phyloP scores from a whole-genome alignment of 148 eudicot genomes.

The Talinum fruticosum region DNA sequence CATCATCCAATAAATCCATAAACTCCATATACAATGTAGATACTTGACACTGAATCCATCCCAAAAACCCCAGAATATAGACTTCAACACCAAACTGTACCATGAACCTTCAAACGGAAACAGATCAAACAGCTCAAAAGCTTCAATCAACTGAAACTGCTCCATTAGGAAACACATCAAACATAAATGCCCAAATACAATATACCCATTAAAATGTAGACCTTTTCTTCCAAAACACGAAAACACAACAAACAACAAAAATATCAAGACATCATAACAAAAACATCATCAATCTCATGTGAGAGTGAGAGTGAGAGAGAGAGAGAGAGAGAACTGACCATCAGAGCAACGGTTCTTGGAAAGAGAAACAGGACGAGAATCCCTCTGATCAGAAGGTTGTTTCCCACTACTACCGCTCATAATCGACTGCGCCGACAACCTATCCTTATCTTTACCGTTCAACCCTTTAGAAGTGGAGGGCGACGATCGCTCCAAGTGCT shows the following conservation, averaged over 20 bases:
- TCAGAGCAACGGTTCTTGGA: constrained; percentile 41
- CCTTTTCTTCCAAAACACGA: neutral
- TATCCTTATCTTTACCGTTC: constrained; percentile 38
- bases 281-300: neutral
- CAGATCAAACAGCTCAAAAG: neutral
- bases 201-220: constrained; percentile 9
- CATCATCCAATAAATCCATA: neutral
- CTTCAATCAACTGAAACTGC: neutral
- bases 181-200: neutral
- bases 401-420: constrained; percentile 19
- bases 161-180: neutral
- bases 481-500: constrained; percentile 55
- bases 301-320: neutral
- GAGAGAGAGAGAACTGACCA: constrained; percentile 28
- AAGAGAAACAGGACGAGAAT: constrained; percentile 29
- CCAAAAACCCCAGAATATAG: neutral
- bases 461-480: constrained; percentile 54
- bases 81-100: neutral
- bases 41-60: neutral
- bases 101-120: neutral
- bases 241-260: neutral
- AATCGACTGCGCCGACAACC: constrained; percentile 32
- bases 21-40: neutral
- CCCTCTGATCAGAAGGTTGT: constrained; percentile 34
- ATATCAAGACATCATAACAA: neutral